Evolutionary conservation across 768 basidiomycete species (phyloP).

Genomic region (Collybia sp.): DNA sequence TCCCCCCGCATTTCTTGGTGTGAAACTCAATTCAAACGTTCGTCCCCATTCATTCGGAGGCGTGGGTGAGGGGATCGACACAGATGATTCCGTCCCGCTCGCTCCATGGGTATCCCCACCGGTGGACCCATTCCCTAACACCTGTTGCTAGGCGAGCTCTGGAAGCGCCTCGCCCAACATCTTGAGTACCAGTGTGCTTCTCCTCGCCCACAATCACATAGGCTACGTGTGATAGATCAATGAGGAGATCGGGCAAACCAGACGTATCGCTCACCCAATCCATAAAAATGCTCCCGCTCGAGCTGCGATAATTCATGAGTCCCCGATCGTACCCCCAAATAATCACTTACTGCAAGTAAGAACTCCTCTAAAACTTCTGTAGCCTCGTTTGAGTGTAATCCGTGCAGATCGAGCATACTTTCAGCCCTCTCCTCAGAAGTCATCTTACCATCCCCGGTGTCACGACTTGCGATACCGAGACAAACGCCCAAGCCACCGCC

Average conservation of each 20-base stretch:
- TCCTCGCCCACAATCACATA: conserved; percentile 93
- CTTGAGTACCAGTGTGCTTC: conserved; percentile 93
- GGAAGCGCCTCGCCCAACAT: conserved; percentile 74
- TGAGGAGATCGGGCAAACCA: background rate
- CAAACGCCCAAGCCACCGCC: conserved; percentile 84
- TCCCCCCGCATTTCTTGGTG: background rate
- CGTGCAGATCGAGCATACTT: conserved; percentile 84
- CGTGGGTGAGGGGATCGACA: conserved; percentile 80
- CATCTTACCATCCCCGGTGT: conserved; percentile 47
- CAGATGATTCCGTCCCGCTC: conserved; percentile 89
- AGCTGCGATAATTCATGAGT: conserved; percentile 38
- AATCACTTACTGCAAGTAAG: conserved; percentile 68
- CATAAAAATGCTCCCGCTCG: conserved; percentile 85
- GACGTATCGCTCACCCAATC: conserved; percentile 54
- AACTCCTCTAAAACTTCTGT: conserved; percentile 89
- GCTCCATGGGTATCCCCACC: conserved; percentile 96
- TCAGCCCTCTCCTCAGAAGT: conserved; percentile 90
- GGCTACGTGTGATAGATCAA: conserved; percentile 34
- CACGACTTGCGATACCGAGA: conserved; percentile 76
- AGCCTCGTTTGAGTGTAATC: conserved; percentile 90
- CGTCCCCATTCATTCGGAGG: conserved; percentile 29
- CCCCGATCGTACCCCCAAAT: conserved; percentile 2
- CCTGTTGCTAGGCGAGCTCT: conserved; percentile 80
- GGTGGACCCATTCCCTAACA: conserved; percentile 86
- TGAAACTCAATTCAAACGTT: background rate